Evolutionary conservation across 2,329 filamentous ascomycete species (phyloP), one percentile per base, ranked within the genome.

Genomic region (Juglanconis oblonga): DNA sequence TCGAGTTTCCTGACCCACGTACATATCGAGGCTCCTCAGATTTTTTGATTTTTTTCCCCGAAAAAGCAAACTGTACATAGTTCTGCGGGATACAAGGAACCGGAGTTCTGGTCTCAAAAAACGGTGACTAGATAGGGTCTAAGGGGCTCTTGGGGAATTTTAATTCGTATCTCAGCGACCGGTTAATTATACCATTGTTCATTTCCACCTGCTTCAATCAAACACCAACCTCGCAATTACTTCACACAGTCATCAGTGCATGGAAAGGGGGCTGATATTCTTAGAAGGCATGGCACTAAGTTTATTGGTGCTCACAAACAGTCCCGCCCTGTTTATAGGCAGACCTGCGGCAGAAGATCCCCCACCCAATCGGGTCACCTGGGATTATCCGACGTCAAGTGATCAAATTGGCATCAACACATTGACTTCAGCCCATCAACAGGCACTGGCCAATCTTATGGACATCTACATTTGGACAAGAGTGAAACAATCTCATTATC

Each of bases 21-120:
- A 52, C 38, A 54, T 32, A 38, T 11, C 29, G 35, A 51, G 31
- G 2, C 11, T 42, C 29, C 24, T 11, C 35, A 44, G 5, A 13
- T n/a, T n/a, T n/a, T n/a, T n/a, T n/a, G n/a, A n/a, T n/a, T n/a
- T n/a, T n/a, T n/a, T n/a, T n/a, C n/a, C n/a, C n/a, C n/a, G n/a
- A 5, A 5, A 11, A 9, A 11, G 5, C 17, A 6, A 47, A 14
- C 8, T 62, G 53, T 44, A 58, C 57, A 59, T 33, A 38, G 36
- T 33, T 29, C n/a, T 47, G 29, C 33, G 55, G 24, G 40, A 50
- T 52, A 44, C 35, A 24, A 33, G 52, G n/a, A 29, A 44, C 32
- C 33, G 60, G 60, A 59, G 57, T 59, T 24, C 11, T 13, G 60
- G 29, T 36, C 44, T n/a, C 13, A 59, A 59, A 62, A 59, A 7